phyloP scores from a whole-genome alignment of 768 basidiomycete genomes.

The Udeniomyces megalosporus region DNA sequence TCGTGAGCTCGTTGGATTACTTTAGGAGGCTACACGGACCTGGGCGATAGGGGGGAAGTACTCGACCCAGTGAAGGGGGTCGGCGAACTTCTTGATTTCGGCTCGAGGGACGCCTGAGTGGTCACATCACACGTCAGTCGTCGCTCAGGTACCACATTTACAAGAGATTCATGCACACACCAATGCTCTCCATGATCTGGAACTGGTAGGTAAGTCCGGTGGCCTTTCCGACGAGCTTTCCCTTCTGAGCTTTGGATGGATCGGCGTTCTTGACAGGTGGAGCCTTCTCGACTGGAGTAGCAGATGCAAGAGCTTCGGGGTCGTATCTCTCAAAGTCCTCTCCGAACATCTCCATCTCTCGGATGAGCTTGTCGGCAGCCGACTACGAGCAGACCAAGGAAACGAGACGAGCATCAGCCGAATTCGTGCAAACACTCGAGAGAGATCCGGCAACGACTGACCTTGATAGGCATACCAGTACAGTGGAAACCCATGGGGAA shows the following conservation, averaged over 20 bases:
- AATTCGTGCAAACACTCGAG: not conserved
- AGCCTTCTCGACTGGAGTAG: not conserved
- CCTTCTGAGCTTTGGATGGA: slow-evolving; percentile 70
- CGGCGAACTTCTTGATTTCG: slow-evolving; percentile 92
- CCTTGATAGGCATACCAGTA: slow-evolving; percentile 99
- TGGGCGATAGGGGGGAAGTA: slow-evolving; percentile 94
- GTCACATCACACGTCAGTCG: not conserved
- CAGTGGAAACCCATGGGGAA: slow-evolving; percentile 98
- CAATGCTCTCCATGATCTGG: slow-evolving; percentile 91
- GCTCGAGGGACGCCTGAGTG: slow-evolving; percentile 50
- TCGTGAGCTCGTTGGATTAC: slow-evolving; percentile 20
- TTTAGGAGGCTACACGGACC: slow-evolving; percentile 35
- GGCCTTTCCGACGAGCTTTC: slow-evolving; percentile 80
- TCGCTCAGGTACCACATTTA: not conserved
- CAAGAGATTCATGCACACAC: not conserved
- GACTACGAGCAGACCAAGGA: slow-evolving; percentile 40
- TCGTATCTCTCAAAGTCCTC: slow-evolving; percentile 61
- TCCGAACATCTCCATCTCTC: slow-evolving; percentile 94
- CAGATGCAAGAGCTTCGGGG: slow-evolving; percentile 34
- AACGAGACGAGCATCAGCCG: not conserved
- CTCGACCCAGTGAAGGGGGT: slow-evolving; percentile 79
- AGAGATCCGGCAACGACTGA: slow-evolving; percentile 23
- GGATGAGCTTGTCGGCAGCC: slow-evolving; percentile 89
- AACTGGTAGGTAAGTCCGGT: slow-evolving; percentile 93
- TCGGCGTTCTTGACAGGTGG: slow-evolving; percentile 29